A percentile compares a stretch with the other conserved stretches of the same genome.
Conservation (phyloP, 495 filamentous ascomycete species). For the Patellaria atrata region DNA sequence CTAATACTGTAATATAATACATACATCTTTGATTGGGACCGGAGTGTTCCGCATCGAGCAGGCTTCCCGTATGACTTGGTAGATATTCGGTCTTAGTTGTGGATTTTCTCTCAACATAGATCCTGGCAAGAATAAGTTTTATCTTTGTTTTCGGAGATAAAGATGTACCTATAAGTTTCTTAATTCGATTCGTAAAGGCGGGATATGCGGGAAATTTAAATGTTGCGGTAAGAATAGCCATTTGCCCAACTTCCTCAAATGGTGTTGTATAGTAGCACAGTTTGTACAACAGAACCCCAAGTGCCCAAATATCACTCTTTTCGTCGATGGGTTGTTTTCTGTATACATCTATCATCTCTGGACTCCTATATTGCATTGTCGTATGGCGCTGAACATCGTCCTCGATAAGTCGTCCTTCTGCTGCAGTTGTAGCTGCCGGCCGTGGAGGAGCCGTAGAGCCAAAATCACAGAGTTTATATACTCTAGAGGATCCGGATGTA, state of each 20-base stretch:
- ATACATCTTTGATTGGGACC: conserved; percentile 81
- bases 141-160: not conserved
- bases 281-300: conserved; percentile 93
- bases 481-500: conserved; percentile 37
- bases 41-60: conserved; percentile 81
- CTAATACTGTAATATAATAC: conserved; percentile 21
- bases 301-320: conserved; percentile 97
- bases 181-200: conserved; percentile 74
- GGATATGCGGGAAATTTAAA: conserved; percentile 88
- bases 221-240: conserved; percentile 94
- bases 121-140: conserved; percentile 32
- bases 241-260: conserved; percentile 93
- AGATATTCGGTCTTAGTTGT: conserved; percentile 76
- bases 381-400: conserved; percentile 97
- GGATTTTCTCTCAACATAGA: conserved; percentile 85
- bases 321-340: conserved; percentile 93
- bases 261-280: conserved; percentile 98
- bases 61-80: conserved; percentile 73
- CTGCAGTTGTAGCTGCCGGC: conserved; percentile 68
- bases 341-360: conserved; percentile 98
- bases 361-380: conserved; percentile 91
- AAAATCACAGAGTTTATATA: conserved; percentile 97
- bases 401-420: conserved; percentile 80
- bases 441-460: conserved; percentile 76
- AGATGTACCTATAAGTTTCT: conserved; percentile 73